These are phyloP conservation scores for Capsaspora owczarzaki DNA, from an alignment of 78 protist genomes.

Conservation along the genomic window DNA sequence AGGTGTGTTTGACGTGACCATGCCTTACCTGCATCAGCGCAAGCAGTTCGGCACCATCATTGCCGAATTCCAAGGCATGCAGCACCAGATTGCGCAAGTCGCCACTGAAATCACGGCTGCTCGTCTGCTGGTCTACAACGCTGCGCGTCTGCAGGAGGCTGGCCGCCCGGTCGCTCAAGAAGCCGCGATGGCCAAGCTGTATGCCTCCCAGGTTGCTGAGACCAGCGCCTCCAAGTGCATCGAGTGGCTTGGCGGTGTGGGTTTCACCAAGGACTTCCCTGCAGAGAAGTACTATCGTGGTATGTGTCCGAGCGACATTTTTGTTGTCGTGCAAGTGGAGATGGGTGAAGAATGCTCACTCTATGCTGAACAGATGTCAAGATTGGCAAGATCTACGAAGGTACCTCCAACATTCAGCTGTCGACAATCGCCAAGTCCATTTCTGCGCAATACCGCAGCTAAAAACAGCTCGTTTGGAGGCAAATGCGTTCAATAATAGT, in stretches of 20 bases:
- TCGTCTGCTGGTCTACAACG: constrained; percentile 71
- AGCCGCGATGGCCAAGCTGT: constrained; percentile 88
- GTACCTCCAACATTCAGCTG: constrained; percentile 56
- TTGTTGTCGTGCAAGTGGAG: no score
- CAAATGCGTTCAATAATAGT: no score
- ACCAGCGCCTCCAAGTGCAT: constrained; percentile 37
- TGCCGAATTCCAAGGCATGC: constrained; percentile 62
- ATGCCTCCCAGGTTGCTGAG: constrained; percentile 16
- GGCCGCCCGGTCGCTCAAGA: constrained; percentile 64
- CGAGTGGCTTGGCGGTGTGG: constrained; percentile 86
- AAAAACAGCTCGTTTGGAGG: no score
- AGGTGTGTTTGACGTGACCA: constrained; percentile 76
- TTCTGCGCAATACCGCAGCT: not conserved
- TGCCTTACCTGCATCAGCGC: constrained; percentile 64
- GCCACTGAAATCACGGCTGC: constrained; percentile 70
- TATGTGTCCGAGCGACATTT: no score
- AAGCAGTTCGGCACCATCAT: constrained; percentile 61
- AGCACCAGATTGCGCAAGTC: constrained; percentile 64
- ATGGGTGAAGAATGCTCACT: no score
- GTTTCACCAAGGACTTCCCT: constrained; percentile 75
- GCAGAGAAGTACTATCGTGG: constrained; percentile 63
- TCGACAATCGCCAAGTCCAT: not conserved
- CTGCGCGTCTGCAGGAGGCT: constrained; percentile 67
- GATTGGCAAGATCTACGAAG: constrained; percentile 69
- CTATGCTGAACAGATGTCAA: no score